A percentile compares a stretch with the other conserved stretches of the same genome.
These are phyloP conservation scores for Petunia hybrid DNA, from an alignment of 305 asterid species.

Conservation along the genomic window DNA sequence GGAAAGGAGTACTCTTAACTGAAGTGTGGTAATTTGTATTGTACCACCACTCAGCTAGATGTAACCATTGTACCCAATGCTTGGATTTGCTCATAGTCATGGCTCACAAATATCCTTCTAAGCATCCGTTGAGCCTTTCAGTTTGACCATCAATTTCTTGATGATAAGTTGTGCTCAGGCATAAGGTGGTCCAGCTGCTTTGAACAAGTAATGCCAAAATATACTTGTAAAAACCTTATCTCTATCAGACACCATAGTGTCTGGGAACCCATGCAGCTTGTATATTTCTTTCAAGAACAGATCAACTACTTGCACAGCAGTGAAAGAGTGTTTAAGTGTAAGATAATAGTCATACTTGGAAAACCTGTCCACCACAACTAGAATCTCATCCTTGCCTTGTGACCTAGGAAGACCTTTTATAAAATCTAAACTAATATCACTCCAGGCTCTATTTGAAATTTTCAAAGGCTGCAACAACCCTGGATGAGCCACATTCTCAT, in stretches of 20 bases:
- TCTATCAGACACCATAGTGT: not conserved
- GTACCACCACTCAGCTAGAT: constrained; percentile 7
- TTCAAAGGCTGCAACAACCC: not conserved
- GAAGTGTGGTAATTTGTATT: constrained; percentile 11
- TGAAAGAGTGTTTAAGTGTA: not conserved
- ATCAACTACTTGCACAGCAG: not conserved
- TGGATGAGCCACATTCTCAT: not conserved
- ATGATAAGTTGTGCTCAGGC: not conserved
- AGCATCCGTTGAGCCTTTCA: not conserved
- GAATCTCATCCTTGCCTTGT: not conserved
- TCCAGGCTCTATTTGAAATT: not conserved
- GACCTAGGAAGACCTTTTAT: constrained; percentile 16
- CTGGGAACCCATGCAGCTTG: not conserved
- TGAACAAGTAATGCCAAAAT: not conserved
- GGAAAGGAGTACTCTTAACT: constrained; percentile 10
- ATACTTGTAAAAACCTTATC: constrained; percentile 7
- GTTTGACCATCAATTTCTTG: not conserved
- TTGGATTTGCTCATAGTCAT: not conserved
- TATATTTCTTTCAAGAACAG: constrained; percentile 6
- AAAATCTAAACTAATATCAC: not conserved
- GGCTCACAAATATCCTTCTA: not conserved
- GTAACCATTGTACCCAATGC: not conserved
- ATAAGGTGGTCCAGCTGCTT: not conserved
- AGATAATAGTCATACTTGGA: constrained; percentile 5
- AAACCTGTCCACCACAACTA: not conserved